These are phyloP conservation scores for Babesia bovis DNA, from an alignment of 169 alveolate genomes.

Conservation along the genomic window DNA sequence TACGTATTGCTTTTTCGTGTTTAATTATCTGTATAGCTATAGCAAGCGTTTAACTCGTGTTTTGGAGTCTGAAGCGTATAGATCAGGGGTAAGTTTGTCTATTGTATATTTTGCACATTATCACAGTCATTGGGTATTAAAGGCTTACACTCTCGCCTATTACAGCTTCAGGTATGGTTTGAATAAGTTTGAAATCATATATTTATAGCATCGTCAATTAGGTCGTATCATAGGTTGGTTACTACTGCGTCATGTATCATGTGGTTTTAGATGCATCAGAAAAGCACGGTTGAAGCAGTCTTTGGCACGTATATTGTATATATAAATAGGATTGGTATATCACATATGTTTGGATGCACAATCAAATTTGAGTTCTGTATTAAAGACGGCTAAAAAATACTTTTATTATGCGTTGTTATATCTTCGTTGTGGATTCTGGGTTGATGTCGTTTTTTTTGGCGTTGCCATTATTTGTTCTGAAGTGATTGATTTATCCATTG, in stretches of 20 bases:
- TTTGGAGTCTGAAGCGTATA: conserved; percentile 26
- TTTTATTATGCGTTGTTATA: too few relatives aligned
- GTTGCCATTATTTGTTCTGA: too few relatives aligned
- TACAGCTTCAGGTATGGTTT: conserved; percentile 16
- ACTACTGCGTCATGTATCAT: not conserved
- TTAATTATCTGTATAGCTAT: conserved; percentile 13
- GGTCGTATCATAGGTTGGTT: conserved; percentile 22
- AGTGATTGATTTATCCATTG: conserved; percentile 1
- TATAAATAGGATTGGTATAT: not conserved
- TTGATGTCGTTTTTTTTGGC: not conserved
- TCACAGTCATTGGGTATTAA: conserved; percentile 9
- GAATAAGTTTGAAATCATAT: not conserved
- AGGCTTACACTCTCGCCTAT: conserved; percentile 2
- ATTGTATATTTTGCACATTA: not conserved
- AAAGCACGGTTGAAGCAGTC: conserved; percentile 1
- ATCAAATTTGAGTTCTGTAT: too few relatives aligned
- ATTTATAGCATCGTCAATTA: conserved; percentile 21
- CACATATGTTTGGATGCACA: too few relatives aligned
- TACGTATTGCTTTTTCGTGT: conserved; percentile 1
- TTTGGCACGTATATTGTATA: not conserved
- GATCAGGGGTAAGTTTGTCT: conserved; percentile 34
- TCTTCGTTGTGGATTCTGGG: not conserved
- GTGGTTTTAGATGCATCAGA: conserved; percentile 33
- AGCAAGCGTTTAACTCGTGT: conserved; percentile 37
- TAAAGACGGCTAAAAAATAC: too few relatives aligned